Conservation (phyloP, 768 basidiomycete genomes). For the Boletus rubroflammeus region DNA sequence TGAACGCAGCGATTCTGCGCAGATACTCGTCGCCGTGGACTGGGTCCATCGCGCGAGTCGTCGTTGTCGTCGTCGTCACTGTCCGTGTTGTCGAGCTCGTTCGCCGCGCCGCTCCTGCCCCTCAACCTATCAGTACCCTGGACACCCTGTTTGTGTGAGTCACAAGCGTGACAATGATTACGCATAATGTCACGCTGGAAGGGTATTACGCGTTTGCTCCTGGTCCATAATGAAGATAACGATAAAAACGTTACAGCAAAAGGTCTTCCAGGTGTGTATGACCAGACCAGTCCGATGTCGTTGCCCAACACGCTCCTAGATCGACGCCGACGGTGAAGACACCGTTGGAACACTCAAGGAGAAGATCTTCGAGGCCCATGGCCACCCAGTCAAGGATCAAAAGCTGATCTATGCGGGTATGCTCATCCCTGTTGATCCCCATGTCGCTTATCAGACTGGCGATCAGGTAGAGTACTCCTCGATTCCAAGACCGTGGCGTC, state of each 20-base stretch:
- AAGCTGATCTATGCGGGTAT: slow-evolving; percentile 95
- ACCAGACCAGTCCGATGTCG: neutral
- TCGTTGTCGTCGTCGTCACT: slow-evolving; percentile 12
- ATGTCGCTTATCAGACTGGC: neutral
- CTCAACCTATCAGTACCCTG: slow-evolving; percentile 24
- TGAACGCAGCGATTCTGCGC: slow-evolving; percentile 63
- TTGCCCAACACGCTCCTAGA: slow-evolving; percentile 34
- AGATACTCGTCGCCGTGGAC: slow-evolving; percentile 77
- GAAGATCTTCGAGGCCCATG: slow-evolving; percentile 76
- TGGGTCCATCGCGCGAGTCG: slow-evolving; percentile 37
- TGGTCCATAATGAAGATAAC: slow-evolving; percentile 78
- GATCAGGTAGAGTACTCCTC: slow-evolving; percentile 81
- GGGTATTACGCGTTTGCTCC: slow-evolving; percentile 12
- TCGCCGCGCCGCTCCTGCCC: slow-evolving; percentile 16
- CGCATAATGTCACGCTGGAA: slow-evolving; percentile 20
- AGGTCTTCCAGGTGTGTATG: slow-evolving; percentile 71
- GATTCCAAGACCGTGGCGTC: slow-evolving; percentile 87
- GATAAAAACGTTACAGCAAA: slow-evolving; percentile 92
- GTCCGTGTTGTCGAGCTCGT: slow-evolving; percentile 5
- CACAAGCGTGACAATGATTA: slow-evolving; percentile 22
- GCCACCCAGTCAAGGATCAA: slow-evolving; percentile 69
- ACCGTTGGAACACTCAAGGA: slow-evolving; percentile 77
- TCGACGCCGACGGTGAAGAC: slow-evolving; percentile 74
- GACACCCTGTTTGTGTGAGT: slow-evolving; percentile 18
- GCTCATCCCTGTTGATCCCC: slow-evolving; percentile 17